Evolutionary conservation across 177 flowering plant species (phyloP), one percentile per base, ranked within the genome.

Genomic region (Vitis hybrid): DNA sequence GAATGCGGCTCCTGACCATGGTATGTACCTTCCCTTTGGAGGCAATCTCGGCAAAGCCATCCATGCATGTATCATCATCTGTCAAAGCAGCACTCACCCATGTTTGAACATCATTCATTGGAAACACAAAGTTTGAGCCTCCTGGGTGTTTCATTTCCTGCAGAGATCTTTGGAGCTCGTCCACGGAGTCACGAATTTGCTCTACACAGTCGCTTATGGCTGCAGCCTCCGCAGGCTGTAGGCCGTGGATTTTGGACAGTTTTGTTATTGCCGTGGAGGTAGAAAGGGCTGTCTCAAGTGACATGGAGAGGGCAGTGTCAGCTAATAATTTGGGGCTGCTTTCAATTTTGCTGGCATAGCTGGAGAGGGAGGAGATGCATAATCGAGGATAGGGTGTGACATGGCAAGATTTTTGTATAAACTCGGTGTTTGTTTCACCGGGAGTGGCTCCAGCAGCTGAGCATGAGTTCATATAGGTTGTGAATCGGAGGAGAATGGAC

Each of bases 11-110:
- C 56, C 83, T 54, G 4, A 81, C 74, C 3, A 8, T 53, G 6
- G 11, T n/a, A 77, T 78, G 77, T 15, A 83, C 69, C 12, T 63
- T 59, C 12, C 73, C 80, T 38, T 73, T 52, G 72, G 67, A 17
- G 59, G 33, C 53, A 2, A 38, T 24, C 11, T 38, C 82, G 0
- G 20, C 59, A 58, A 83, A 80, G 2, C 85, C 83, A 53, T 83
- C 88, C 76, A 74, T 60, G 68, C 87, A 84, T 0, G 85, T 84
- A 10, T 78, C 72, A 15, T 75, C 87, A 28, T 84, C 68, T 1
- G 87, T 80, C 77, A 84, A 38, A 0, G 85, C 83, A 0, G 87
- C 82, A 38, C 85, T 84, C 24, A 80, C 84, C 85, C 87, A 80
- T 8, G 85, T 84, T 50, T 76, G 67, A 31, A 85, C 69, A 64